These are phyloP conservation scores for Mycosarcoma mackinlayi DNA, from an alignment of 1,284 basidiomycete genomes.

Conservation along the genomic window DNA sequence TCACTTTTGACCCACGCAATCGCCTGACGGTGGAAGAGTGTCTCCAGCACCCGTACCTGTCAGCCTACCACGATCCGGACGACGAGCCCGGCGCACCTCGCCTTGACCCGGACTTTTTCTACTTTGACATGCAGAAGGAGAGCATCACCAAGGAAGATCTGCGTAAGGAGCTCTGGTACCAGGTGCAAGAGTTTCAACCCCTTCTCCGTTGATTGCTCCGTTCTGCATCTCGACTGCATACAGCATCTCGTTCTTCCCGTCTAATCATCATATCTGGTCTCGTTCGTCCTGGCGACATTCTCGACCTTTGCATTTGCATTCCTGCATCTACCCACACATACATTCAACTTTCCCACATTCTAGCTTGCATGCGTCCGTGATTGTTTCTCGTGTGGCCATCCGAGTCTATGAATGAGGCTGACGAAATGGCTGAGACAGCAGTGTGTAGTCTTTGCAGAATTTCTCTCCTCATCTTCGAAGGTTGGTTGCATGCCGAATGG, in stretches of 20 bases:
- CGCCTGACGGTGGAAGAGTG: conserved; percentile 66
- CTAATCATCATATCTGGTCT: neutral
- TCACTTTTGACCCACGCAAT: conserved; percentile 74
- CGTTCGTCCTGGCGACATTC: conserved; percentile 5
- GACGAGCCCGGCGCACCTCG: conserved; percentile 61
- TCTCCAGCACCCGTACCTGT: conserved; percentile 62
- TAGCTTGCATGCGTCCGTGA: too few relatives aligned
- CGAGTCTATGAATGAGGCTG: too few relatives aligned
- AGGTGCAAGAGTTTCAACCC: conserved; percentile 56
- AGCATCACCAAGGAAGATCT: conserved; percentile 56
- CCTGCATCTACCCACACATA: neutral
- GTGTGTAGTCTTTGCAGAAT: too few relatives aligned
- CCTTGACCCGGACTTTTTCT: conserved; percentile 56
- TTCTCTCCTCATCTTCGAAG: too few relatives aligned
- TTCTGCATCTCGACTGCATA: neutral
- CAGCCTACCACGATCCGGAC: conserved; percentile 62
- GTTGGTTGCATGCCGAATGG: neutral
- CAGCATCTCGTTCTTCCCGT: neutral
- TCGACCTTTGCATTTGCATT: conserved; percentile 6
- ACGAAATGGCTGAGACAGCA: too few relatives aligned
- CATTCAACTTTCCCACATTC: too few relatives aligned
- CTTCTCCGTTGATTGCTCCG: conserved; percentile 30
- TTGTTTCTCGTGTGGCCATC: too few relatives aligned
- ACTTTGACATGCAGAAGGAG: conserved; percentile 58
- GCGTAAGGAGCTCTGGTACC: conserved; percentile 59